phyloP scores from a whole-genome alignment of 176 grass and related monocot species.

The Coix lacrymajobi region DNA sequence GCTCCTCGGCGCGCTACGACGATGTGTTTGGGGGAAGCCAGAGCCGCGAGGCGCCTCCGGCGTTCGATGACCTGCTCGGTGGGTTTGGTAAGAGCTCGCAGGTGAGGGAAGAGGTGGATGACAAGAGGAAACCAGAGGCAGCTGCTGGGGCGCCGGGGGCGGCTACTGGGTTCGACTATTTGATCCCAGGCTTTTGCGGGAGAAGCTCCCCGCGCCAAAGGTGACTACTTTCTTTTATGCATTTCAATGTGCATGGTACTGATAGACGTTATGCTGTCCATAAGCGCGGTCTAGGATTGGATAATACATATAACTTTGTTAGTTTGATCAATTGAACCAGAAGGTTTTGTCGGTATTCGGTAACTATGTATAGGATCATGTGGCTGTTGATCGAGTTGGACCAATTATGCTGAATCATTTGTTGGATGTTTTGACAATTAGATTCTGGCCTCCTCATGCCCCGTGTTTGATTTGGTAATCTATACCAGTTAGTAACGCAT shows the following conservation, averaged over 20 bases:
- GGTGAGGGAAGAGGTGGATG: constrained; percentile 8
- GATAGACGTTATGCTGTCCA: background rate
- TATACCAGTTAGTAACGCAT: background rate
- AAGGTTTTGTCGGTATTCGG: constrained; percentile 2
- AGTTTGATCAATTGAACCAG: background rate
- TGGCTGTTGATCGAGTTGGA: constrained; percentile 4
- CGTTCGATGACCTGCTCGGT: constrained; percentile 66
- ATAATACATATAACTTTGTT: background rate
- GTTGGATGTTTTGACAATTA: background rate
- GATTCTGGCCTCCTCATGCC: background rate
- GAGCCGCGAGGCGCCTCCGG: constrained; percentile 23
- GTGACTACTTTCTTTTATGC: constrained; percentile 6
- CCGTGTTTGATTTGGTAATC: background rate
- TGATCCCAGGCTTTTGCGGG: constrained; percentile 70
- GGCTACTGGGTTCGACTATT: constrained; percentile 64
- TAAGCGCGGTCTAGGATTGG: background rate
- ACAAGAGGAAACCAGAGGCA: constrained; percentile 34
- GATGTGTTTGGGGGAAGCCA: constrained; percentile 53
- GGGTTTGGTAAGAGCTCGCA: constrained; percentile 39
- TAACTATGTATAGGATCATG: background rate
- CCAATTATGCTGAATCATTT: constrained; percentile 1
- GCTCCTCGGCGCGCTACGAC: constrained; percentile 41
- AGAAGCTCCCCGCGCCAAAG: constrained; percentile 27
- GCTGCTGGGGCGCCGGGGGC: background rate
- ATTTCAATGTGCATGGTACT: background rate